Evolutionary conservation across 768 basidiomycete genomes (phyloP).

Genomic region (Naganishia vishniacii): DNA sequence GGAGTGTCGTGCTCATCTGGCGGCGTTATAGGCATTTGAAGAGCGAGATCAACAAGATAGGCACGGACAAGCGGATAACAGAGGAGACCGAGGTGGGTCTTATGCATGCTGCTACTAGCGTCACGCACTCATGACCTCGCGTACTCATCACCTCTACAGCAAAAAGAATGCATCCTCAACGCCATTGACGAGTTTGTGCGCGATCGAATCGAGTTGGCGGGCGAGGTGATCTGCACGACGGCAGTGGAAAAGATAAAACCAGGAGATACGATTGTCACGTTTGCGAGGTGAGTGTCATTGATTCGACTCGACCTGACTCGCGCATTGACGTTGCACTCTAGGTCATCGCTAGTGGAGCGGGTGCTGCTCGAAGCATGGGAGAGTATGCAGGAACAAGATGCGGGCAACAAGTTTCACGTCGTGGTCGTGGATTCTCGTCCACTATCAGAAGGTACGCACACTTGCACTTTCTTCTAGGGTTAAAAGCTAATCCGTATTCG

Average conservation of each 20-base stretch:
- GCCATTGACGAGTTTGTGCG: conserved; percentile 90
- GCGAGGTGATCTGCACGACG: conserved; percentile 82
- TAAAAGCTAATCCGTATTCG: conserved; percentile 9
- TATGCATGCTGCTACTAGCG: not conserved
- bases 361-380: conserved; percentile 65
- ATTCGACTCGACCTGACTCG: not conserved
- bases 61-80: conserved; percentile 66
- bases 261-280: conserved; percentile 86
- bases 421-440: conserved; percentile 93
- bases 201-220: conserved; percentile 87
- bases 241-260: conserved; percentile 91
- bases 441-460: conserved; percentile 68
- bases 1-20: too few species aligned
- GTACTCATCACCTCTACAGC: conserved; percentile 53
- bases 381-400: conserved; percentile 40
- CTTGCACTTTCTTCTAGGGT: conserved; percentile 1
- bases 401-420: conserved; percentile 77
- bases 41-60: conserved; percentile 83
- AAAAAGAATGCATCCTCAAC: conserved; percentile 72
- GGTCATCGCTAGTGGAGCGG: conserved; percentile 91
- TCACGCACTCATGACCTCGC: not conserved
- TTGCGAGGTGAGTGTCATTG: conserved; percentile 63
- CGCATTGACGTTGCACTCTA: conserved; percentile 41
- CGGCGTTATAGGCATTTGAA: conserved; percentile 69
- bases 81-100: conserved; percentile 79